Percentiles rank a stretch among this genome's conserved stretches.
These are phyloP conservation scores for Stagonosporopsis tanaceti DNA, from an alignment of 2,329 filamentous ascomycete species.

Conservation along the genomic window DNA sequence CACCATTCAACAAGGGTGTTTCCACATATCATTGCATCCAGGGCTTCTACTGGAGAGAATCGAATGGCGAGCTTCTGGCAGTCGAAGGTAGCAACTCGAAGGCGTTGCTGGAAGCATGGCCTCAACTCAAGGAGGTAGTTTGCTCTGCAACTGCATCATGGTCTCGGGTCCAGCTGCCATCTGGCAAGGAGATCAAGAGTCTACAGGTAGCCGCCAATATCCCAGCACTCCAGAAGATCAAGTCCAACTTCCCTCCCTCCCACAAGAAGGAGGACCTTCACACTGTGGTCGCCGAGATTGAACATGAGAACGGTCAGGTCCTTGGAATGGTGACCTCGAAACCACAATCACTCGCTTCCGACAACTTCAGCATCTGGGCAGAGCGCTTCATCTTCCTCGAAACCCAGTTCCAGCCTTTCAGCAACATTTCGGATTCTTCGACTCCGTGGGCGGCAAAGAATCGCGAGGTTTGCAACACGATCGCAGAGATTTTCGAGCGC, in stretches of 20 bases:
- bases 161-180: conserved; percentile 30
- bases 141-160: conserved; percentile 25
- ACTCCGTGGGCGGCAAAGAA: conserved; percentile 32
- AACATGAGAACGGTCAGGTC: conserved; percentile 32
- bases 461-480: conserved; percentile 25
- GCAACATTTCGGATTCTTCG: conserved; percentile 25
- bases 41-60: conserved; percentile 39
- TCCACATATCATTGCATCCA: conserved; percentile 41
- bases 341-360: conserved; percentile 32
- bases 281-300: conserved; percentile 31
- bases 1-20: conserved; percentile 40
- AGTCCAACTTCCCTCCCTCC: conserved; percentile 34
- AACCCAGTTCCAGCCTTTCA: conserved; percentile 37
- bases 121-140: conserved; percentile 28
- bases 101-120: conserved; percentile 29
- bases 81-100: conserved; percentile 37
- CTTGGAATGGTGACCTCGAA: conserved; percentile 35
- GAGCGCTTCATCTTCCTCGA: conserved; percentile 41
- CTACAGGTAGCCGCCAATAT: conserved; percentile 27
- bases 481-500: conserved; percentile 40
- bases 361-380: conserved; percentile 37
- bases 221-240: conserved; percentile 29
- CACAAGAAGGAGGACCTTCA: conserved; percentile 30
- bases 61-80: conserved; percentile 33
- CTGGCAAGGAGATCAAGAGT: conserved; percentile 36